phyloP scores from a whole-genome alignment of 148 eudicot genomes.

The Chenopodium suecicum region DNA sequence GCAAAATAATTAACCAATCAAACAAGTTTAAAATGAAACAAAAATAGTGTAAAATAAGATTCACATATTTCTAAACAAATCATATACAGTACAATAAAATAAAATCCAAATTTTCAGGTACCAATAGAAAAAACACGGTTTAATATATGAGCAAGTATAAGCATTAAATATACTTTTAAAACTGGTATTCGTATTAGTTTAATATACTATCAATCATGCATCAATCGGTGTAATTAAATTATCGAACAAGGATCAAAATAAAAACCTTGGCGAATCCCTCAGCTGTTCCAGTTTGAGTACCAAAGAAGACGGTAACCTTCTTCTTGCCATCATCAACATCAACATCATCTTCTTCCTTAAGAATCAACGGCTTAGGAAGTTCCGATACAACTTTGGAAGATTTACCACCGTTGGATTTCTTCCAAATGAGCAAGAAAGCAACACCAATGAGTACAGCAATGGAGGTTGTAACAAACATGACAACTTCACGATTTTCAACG shows the following conservation, averaged over 20 bases:
- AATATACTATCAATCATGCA: neutral
- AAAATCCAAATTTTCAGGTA: neutral
- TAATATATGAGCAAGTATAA: too few relatives aligned
- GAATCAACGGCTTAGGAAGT: conserved; percentile 40
- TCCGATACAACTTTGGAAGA: conserved; percentile 30
- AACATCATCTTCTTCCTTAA: conserved; percentile 49
- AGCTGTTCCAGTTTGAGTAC: conserved; percentile 97
- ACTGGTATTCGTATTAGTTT: too few relatives aligned
- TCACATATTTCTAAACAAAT: neutral
- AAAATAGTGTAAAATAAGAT: neutral
- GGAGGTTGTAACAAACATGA: conserved; percentile 65
- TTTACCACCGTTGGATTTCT: conserved; percentile 47
- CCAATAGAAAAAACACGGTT: neutral
- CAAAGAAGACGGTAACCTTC: conserved; percentile 76
- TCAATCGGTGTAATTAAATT: too few relatives aligned
- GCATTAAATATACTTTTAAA: too few relatives aligned
- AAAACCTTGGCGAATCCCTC: conserved; percentile 94
- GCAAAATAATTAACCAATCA: neutral
- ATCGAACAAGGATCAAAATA: neutral
- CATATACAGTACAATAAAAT: neutral
- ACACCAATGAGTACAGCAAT: conserved; percentile 69
- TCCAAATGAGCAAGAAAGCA: conserved; percentile 50
- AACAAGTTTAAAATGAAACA: neutral
- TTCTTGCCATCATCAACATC: conserved; percentile 74
- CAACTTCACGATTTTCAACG: conserved; percentile 51